These are phyloP conservation scores for Dendrobium nobile DNA, from an alignment of 106 monocot genomes.

Conservation along the genomic window DNA sequence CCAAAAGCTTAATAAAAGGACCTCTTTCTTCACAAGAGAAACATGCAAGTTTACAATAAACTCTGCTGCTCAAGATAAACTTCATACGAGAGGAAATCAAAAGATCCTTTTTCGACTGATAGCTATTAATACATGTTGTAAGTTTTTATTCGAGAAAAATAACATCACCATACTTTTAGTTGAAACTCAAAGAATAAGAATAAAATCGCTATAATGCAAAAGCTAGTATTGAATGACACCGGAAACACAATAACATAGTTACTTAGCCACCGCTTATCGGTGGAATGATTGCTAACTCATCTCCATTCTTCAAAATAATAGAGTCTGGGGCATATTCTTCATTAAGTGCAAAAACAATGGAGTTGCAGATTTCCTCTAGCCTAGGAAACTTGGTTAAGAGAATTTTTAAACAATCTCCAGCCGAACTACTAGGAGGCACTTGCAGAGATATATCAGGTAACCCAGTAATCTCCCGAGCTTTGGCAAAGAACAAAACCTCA, in stretches of 20 bases:
- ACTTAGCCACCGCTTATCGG: slow-evolving; percentile 83
- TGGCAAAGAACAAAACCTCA: slow-evolving; percentile 82
- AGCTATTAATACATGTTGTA: no score
- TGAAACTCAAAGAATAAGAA: no score
- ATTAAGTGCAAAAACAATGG: slow-evolving; percentile 74
- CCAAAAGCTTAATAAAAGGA: no score
- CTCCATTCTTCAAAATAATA: slow-evolving; percentile 45
- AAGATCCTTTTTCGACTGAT: no score
- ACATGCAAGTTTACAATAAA: no score
- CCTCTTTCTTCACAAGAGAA: no score
- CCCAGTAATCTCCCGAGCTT: slow-evolving; percentile 81
- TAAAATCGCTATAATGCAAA: no score
- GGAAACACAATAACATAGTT: background rate
- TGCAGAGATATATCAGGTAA: slow-evolving; percentile 24
- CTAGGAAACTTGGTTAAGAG: slow-evolving; percentile 48
- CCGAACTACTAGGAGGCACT: slow-evolving; percentile 47
- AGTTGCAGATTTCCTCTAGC: slow-evolving; percentile 47
- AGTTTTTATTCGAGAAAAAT: no score
- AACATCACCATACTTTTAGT: no score
- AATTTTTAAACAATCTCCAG: slow-evolving; percentile 46
- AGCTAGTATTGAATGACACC: no score
- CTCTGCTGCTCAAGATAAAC: no score
- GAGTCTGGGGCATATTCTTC: slow-evolving; percentile 74
- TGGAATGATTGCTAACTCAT: slow-evolving; percentile 95
- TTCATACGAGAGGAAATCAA: no score